Evolutionary conservation across 495 filamentous ascomycete species (phyloP).

Genomic region (Lasiosphaeria hispida): DNA sequence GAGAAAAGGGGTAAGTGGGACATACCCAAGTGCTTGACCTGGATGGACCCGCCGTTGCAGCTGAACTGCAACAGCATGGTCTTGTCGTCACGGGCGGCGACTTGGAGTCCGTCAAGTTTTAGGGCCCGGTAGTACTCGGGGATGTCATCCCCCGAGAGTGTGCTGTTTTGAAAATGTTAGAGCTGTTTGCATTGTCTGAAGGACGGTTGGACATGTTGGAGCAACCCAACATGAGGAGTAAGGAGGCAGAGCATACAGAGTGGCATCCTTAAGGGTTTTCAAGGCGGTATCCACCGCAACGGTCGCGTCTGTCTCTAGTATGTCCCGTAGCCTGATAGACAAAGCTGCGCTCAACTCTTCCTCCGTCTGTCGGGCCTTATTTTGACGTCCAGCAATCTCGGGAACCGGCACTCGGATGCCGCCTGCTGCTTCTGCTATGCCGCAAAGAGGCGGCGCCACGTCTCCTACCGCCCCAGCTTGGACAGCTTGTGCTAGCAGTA

Average conservation of each 20-base stretch:
- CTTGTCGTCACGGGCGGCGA: constrained; percentile 5
- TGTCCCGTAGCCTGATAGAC: neutral
- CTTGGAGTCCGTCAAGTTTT: neutral
- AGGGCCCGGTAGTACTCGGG: neutral
- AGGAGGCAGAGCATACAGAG: neutral
- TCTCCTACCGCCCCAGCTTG: neutral
- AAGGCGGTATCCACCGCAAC: neutral
- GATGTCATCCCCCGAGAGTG: neutral
- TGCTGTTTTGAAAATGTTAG: neutral
- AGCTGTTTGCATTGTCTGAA: too few relatives aligned
- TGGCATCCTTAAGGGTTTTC: neutral
- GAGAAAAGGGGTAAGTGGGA: neutral
- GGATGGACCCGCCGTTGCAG: neutral
- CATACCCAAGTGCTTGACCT: constrained; percentile 2
- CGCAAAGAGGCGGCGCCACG: too few relatives aligned
- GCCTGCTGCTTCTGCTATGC: too few relatives aligned
- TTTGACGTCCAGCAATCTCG: neutral
- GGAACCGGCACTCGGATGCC: too few relatives aligned
- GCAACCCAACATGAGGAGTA: neutral
- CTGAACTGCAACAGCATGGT: neutral
- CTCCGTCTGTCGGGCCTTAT: neutral
- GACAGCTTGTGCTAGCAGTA: neutral
- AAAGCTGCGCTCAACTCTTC: neutral
- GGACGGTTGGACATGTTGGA: neutral
- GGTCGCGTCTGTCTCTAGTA: neutral